Base-by-base conservation (phyloP, 1,284 basidiomycete species). In the Leccinum subrobustum region DNA sequence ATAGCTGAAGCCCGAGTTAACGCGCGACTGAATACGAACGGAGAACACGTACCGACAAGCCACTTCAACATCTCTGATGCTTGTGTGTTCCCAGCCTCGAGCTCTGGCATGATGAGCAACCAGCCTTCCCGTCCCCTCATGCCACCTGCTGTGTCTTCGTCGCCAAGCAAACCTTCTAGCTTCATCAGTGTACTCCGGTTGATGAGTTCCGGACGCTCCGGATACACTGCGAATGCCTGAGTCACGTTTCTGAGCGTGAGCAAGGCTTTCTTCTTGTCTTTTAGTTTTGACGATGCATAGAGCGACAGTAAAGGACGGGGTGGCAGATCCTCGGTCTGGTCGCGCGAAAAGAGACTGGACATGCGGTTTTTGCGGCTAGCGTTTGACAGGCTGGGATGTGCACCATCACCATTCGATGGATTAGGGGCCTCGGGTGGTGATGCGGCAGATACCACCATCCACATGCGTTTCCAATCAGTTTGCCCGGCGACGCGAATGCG, bases 401-500 rank as follows among this genome's bases (percentile, higher is more conserved):
- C 9, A 61, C 54, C 11, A 56, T 70, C 64, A 53, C 52, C 48
- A 25, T 51, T n/a, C 52, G 62, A 48, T 44, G 64, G 29, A 52
- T 59, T 48, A 48, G 66, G 59, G 29, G 27, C 53, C 35, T 70
- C 70, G 4, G 62, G 53, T 31, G 77, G 75, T 12, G 71, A 68
- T 18, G 79, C 78, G 54, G 83, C 81, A 57, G 76, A 81, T 14
- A 98, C 79, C 6, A 91, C 86, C 80, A 95, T 87, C 92, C 94
- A 99, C 58, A 96, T 83, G 54, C 87, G 85, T 69, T 95, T 95
- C 96, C 96, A 99, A 67, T 98, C 95, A 1, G 93, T 96, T 68
- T 96, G 93, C 16, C 96, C 96, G 54, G 96, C 93, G 55, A 98
- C 83, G 50, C 97, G 88, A 27, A 96, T 86, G 65, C 92, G 87